Percentiles rank a stretch among this genome's conserved stretches.
These are phyloP conservation scores for Monosporozyma yasuniensis DNA, from an alignment of 805 yeast genomes.

Conservation along the genomic window DNA sequence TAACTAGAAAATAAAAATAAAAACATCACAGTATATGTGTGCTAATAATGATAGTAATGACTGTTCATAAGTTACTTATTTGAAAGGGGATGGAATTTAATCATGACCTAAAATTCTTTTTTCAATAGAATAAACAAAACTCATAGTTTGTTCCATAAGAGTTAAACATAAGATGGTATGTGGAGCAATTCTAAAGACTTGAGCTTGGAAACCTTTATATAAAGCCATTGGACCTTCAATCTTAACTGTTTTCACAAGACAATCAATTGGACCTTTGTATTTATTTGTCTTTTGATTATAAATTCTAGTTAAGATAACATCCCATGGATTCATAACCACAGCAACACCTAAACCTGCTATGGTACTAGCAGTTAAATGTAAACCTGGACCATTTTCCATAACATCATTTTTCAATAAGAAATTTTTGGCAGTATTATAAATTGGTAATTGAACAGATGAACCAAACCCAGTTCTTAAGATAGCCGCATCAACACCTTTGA, in stretches of 20 bases:
- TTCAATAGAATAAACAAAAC: constrained; percentile 37
- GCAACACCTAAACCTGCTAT: constrained; percentile 88
- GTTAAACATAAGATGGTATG: constrained; percentile 85
- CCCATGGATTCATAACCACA: constrained; percentile 95
- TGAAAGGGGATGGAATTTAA: neutral
- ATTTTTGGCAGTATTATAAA: constrained; percentile 70
- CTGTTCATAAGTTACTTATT: neutral
- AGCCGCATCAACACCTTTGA: constrained; percentile 92
- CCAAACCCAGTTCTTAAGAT: constrained; percentile 91
- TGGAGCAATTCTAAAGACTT: constrained; percentile 84
- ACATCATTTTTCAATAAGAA: constrained; percentile 45
- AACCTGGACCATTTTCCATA: constrained; percentile 52
- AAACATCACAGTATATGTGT: neutral
- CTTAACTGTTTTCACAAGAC: constrained; percentile 71
- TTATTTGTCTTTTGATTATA: constrained; percentile 88
- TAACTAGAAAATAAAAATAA: neutral
- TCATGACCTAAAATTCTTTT: constrained; percentile 15
- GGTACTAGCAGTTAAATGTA: constrained; percentile 68
- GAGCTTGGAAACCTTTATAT: constrained; percentile 94
- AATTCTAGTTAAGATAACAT: constrained; percentile 87
- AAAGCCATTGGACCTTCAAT: constrained; percentile 82
- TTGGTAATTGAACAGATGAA: constrained; percentile 89
- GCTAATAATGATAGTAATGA: neutral
- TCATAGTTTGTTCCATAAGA: constrained; percentile 88
- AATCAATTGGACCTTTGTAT: constrained; percentile 82